Conservation (phyloP, 768 basidiomycete species). For the Pisolithus marmoratus region DNA sequence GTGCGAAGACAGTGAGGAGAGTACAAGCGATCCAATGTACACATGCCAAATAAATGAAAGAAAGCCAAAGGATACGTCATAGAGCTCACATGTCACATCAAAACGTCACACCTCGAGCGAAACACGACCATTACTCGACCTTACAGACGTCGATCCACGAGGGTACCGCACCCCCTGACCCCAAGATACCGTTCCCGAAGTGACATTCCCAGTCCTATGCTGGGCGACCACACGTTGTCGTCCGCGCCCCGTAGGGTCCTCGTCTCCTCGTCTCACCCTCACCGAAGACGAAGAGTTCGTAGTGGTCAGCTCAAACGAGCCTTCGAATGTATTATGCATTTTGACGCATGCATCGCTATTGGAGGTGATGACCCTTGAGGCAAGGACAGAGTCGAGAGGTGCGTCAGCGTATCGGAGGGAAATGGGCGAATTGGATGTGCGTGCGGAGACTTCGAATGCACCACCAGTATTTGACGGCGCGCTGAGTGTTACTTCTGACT, state of each 20-base stretch:
- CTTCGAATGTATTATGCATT: conserved; percentile 36
- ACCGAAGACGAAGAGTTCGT: conserved; percentile 8
- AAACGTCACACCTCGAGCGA: conserved; percentile 13
- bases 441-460: conserved; percentile 26
- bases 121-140: conserved; percentile 19
- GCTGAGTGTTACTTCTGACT: conserved; percentile 19
- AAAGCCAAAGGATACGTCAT: too few species aligned
- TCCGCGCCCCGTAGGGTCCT: conserved; percentile 28
- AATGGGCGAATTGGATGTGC: conserved; percentile 31
- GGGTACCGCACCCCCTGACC: background rate
- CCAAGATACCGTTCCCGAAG: conserved; percentile 18
- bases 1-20: too few species aligned
- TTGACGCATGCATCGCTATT: conserved; percentile 23
- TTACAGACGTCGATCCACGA: conserved; percentile 4
- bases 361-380: conserved; percentile 27
- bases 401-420: conserved; percentile 21
- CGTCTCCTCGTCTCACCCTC: conserved; percentile 4
- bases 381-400: conserved; percentile 28
- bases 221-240: conserved; percentile 21
- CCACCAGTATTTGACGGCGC: conserved; percentile 21
- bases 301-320: conserved; percentile 29
- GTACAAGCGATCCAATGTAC: too few species aligned
- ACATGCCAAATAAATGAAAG: too few species aligned
- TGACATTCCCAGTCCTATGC: background rate
- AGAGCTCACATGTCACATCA: too few species aligned